A percentile compares a stretch with the other conserved stretches of the same genome.
phyloP scores from a whole-genome alignment of 805 yeast species.

The Monosporozyma aquatica region DNA sequence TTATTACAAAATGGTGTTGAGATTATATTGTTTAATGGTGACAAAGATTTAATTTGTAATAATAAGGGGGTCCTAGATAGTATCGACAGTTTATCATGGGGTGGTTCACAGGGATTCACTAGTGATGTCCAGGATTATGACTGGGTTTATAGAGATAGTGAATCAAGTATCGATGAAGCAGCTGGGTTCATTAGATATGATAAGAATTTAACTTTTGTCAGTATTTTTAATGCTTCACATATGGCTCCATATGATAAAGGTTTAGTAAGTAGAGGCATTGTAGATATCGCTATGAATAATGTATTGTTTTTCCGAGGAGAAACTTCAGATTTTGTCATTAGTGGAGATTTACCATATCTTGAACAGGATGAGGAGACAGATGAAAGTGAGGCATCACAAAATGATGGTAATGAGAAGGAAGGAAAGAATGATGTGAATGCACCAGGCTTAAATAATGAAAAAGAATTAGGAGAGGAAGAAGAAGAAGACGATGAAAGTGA shows the following conservation, averaged over 20 bases:
- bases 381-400: slow-evolving; percentile 44
- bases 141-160: slow-evolving; percentile 34
- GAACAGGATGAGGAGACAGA: slow-evolving; percentile 36
- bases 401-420: slow-evolving; percentile 30
- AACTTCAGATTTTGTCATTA: slow-evolving; percentile 39
- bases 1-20: slow-evolving; percentile 48
- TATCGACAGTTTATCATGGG: slow-evolving; percentile 57
- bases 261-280: slow-evolving; percentile 55
- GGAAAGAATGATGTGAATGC: slow-evolving; percentile 10
- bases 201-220: slow-evolving; percentile 67
- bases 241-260: slow-evolving; percentile 89
- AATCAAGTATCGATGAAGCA: slow-evolving; percentile 21
- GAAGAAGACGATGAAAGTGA: slow-evolving; percentile 40
- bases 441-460: too few species aligned
- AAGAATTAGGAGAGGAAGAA: slow-evolving; percentile 9
- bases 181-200: slow-evolving; percentile 45
- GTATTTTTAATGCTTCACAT: slow-evolving; percentile 71
- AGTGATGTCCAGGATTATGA: slow-evolving; percentile 21
- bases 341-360: slow-evolving; percentile 32
- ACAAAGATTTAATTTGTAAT: slow-evolving; percentile 83
- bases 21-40: slow-evolving; percentile 75
- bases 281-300: slow-evolving; percentile 44
- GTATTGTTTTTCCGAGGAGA: slow-evolving; percentile 46
- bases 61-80: slow-evolving; percentile 62
- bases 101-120: slow-evolving; percentile 37